Evolutionary conservation across 352 stramenopile species (phyloP).

Genomic region (Phytophthora constricta): DNA sequence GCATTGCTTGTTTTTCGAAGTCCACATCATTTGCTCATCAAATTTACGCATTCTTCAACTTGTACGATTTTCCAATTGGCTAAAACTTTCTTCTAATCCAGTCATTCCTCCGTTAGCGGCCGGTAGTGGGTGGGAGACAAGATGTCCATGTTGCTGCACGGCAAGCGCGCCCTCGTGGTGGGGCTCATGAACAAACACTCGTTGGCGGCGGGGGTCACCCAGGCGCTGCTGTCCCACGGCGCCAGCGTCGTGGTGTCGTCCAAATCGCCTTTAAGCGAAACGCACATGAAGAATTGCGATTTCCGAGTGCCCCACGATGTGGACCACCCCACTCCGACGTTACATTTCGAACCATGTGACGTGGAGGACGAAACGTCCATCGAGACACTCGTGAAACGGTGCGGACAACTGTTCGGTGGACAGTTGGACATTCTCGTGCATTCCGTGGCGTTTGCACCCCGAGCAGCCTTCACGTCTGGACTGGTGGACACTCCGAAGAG

Average conservation of each 20-base stretch:
- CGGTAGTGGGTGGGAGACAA: too few relatives aligned
- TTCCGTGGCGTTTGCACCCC: slow-evolving; percentile 89
- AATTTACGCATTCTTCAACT: too few relatives aligned
- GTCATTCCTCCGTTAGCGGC: too few relatives aligned
- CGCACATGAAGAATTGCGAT: slow-evolving; percentile 55
- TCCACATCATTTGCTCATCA: too few relatives aligned
- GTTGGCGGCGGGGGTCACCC: slow-evolving; percentile 76
- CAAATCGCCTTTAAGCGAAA: slow-evolving; percentile 48
- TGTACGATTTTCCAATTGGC: too few relatives aligned
- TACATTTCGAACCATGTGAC: slow-evolving; percentile 78
- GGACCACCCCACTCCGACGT: slow-evolving; percentile 12
- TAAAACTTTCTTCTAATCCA: too few relatives aligned
- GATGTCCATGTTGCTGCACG: slow-evolving; percentile 47
- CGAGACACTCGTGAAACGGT: slow-evolving; percentile 52
- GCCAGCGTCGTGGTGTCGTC: slow-evolving; percentile 85
- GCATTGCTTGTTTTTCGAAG: too few relatives aligned
- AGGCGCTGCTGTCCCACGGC: slow-evolving; percentile 67
- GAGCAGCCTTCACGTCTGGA: slow-evolving; percentile 71
- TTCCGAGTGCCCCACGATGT: slow-evolving; percentile 42
- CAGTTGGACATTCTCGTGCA: slow-evolving; percentile 89
- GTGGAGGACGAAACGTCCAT: slow-evolving; percentile 71
- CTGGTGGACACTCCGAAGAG: slow-evolving; percentile 53
- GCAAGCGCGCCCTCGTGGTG: slow-evolving; percentile 85
- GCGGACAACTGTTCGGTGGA: slow-evolving; percentile 50
- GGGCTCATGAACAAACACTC: slow-evolving; percentile 92